phyloP scores from a whole-genome alignment of 495 filamentous ascomycete species.

The Xylaria longipes region DNA sequence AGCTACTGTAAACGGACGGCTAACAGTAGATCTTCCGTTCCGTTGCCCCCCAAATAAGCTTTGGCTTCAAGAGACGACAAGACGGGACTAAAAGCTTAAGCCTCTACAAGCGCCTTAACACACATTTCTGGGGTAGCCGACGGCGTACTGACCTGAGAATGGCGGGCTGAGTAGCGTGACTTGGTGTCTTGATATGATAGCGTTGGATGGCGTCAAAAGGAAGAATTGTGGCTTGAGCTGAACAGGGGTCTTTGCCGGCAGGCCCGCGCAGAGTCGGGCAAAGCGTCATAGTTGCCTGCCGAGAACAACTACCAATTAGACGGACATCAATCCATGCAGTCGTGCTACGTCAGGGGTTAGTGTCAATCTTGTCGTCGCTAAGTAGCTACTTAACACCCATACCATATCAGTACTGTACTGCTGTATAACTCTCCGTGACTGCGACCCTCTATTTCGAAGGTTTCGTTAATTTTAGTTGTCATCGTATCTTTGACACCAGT shows the following conservation, averaged over 20 bases:
- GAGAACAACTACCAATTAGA: neutral
- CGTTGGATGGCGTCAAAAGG: neutral
- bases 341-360: neutral
- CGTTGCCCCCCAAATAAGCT: slow-evolving; percentile 3
- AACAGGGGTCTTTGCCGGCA: slow-evolving; percentile 13
- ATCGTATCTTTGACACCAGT: neutral
- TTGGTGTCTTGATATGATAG: slow-evolving; percentile 7
- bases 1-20: neutral
- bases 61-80: slow-evolving; percentile 10
- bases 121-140: slow-evolving; percentile 10
- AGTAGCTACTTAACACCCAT: neutral
- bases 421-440: neutral
- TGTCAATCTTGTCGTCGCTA: neutral
- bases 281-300: slow-evolving; percentile 14
- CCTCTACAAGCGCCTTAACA: slow-evolving; percentile 15
- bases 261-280: neutral
- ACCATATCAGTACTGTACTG: neutral
- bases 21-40: slow-evolving; percentile 14
- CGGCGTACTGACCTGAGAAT: neutral
- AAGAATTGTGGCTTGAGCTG: slow-evolving; percentile 7
- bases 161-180: slow-evolving; percentile 1
- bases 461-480: neutral
- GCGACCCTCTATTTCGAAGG: neutral
- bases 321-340: slow-evolving; percentile 4
- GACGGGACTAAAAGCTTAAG: slow-evolving; percentile 20